These are phyloP conservation scores for Bodo saltans DNA, from an alignment of 78 protist genomes.

Conservation along the genomic window DNA sequence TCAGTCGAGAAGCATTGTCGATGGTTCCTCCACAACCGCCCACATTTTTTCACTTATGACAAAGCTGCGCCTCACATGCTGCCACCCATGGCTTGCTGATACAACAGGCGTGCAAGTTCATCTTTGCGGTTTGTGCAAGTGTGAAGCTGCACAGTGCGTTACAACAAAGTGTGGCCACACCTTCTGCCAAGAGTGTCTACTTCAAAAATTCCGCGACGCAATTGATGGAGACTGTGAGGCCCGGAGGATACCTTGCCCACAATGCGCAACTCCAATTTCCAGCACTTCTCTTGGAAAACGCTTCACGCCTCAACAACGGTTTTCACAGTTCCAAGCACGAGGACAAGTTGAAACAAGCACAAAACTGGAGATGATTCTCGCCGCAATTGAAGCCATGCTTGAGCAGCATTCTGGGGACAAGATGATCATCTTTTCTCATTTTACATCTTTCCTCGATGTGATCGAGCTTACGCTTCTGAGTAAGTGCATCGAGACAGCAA, in stretches of 20 bases:
- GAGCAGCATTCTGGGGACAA: background rate
- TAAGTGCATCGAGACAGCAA: background rate
- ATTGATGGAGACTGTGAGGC: too few relatives aligned
- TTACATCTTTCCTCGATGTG: slow-evolving; percentile 38
- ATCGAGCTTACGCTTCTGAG: slow-evolving; percentile 19
- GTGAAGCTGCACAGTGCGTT: background rate
- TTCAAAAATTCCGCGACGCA: background rate
- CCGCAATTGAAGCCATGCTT: background rate
- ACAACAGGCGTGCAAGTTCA: background rate
- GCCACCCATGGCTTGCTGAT: slow-evolving; percentile 38
- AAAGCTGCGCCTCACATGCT: slow-evolving; percentile 45
- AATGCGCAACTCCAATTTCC: too few relatives aligned
- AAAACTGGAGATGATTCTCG: background rate
- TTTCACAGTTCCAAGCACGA: too few relatives aligned
- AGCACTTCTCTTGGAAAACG: too few relatives aligned
- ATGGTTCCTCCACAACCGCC: too few relatives aligned
- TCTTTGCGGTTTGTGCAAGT: background rate
- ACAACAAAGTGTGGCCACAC: slow-evolving; percentile 13
- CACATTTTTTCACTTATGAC: slow-evolving; percentile 36
- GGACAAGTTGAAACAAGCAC: too few relatives aligned
- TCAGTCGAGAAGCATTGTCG: too few relatives aligned
- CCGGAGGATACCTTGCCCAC: too few relatives aligned
- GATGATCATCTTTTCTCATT: slow-evolving; percentile 30
- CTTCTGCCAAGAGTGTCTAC: background rate
- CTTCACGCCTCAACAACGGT: too few relatives aligned